A percentile compares a stretch with the other conserved stretches of the same genome.
Evolutionary conservation across 805 yeast species (phyloP).

Genomic region (Yamadazyma paraphyllophila): DNA sequence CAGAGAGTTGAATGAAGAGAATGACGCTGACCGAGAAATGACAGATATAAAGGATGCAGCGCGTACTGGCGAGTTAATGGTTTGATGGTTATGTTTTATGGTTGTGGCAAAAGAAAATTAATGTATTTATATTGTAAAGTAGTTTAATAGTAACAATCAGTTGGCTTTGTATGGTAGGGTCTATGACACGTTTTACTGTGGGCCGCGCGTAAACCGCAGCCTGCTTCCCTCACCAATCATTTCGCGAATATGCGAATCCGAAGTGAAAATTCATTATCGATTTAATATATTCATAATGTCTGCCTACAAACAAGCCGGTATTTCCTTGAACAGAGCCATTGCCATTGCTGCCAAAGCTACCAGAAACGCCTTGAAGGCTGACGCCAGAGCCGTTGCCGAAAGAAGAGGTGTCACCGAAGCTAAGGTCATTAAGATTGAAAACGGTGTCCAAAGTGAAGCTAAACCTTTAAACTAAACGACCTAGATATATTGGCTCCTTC

Average conservation of each 20-base stretch:
- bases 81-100: background rate
- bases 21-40: constrained; percentile 15
- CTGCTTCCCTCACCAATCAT: constrained; percentile 11
- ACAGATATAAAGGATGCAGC: constrained; percentile 26
- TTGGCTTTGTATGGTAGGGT: no score
- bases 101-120: background rate
- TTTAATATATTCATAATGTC: constrained; percentile 27
- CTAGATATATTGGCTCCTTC: no score
- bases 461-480: constrained; percentile 17
- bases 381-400: constrained; percentile 68
- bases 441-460: constrained; percentile 55
- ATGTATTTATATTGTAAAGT: background rate
- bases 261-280: constrained; percentile 5
- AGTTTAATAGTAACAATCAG: background rate
- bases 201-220: constrained; percentile 8
- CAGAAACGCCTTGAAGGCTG: constrained; percentile 86
- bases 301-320: constrained; percentile 50
- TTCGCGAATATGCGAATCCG: constrained; percentile 4
- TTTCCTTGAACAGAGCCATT: constrained; percentile 77
- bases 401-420: constrained; percentile 75
- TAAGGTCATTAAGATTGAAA: constrained; percentile 64
- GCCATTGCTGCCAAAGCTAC: constrained; percentile 87
- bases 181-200: no score
- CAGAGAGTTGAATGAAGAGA: constrained; percentile 36
- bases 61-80: constrained; percentile 13